Evolutionary conservation across 2,329 filamentous ascomycete species (phyloP), one percentile per base, ranked within the genome.

Genomic region (Ceratocystis huliohia): DNA sequence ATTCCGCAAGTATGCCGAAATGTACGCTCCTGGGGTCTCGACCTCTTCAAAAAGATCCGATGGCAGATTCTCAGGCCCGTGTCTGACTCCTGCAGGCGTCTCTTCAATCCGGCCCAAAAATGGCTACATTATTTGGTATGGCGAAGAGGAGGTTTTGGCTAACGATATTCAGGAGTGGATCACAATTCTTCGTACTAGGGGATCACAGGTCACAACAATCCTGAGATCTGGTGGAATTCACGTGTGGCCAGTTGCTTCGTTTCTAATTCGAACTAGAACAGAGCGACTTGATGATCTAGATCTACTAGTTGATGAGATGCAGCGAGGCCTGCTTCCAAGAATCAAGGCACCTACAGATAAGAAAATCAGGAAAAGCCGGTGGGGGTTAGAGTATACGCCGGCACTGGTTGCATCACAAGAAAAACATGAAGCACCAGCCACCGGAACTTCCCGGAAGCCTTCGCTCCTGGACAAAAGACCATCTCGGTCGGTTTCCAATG

Each of bases 101-200:
- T 63, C 53, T 28, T 25, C 48, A 41, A 17, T 22, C 15, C 66
- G 63, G 25, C 90, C 90, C 0, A 76, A 77, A 6, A 78, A 80
- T 61, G 89, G 90, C 0, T 86, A 88, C 73, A 83, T 84, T 68
- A 80, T 94, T 70, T 79, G 86, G 5, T 92, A 87, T 71, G 89
- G 90, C 0, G 81, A 83, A 1, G 88, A 92, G 73, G 91, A 95
- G 73, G 86, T 94, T 0, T 85, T 95, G 69, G 85, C 84, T 0
- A 82, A 84, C 0, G 88, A 91, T 69, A 87, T 89, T 20, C 78
- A 82, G 69, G 78, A 80, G 28, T 76, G 91, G 68, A 63, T 78
- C 80, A 46, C 56, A 37, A 53, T 53, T 53, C 45, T 68, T 5
- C 69, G 68, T 13, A 41, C 33, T 4, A 48, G 62, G 15, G 81